Base-by-base conservation (phyloP, 2,329 filamentous ascomycete species). In the Exophiala sp. region DNA sequence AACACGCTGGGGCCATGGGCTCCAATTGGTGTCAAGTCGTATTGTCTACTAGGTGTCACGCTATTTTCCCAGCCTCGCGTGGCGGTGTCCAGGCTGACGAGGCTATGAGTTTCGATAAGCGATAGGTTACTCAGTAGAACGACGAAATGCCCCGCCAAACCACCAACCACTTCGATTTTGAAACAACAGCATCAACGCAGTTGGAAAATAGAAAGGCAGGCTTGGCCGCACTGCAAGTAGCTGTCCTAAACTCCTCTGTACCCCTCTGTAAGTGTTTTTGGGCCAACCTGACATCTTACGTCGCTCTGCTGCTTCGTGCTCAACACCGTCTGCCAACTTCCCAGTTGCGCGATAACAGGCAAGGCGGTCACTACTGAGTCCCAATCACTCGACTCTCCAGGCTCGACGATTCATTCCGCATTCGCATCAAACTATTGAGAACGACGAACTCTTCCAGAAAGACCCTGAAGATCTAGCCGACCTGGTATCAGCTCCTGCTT, bases 51-150 rank as follows among this genome's bases (percentile, higher is more conserved):
- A n/a, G n/a, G n/a, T n/a, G n/a, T n/a, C n/a, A n/a, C n/a, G n/a
- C n/a, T n/a, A 27, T 32, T 50, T 45, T 32, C 21, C 48, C 48
- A 50, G 48, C 48, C 48, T 50, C 48, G 48, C 37, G 48, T 45
- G 42, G 41, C 38, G 19, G 34, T 11, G 34, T 24, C 16, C n/a
- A n/a, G n/a, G n/a, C n/a, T n/a, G n/a, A n/a, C n/a, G n/a, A 30
- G 22, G 13, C 38, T 48, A n/a, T 42, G 18, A 34, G 9, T 34
- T 27, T 24, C 21, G 30, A 29, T 23, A 23, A 37, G 34, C 34
- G 34, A 37, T 24, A 22, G 38, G 11, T 9, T 14, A 7, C 21
- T 11, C 8, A 2, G 38, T 37, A 6, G 18, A 16, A 7, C 34
- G 34, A 24, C 19, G 3, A 22, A 22, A 24, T 22, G 22, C 29